phyloP scores from a whole-genome alignment of 805 yeast genomes.

The Yamadazyma kitorensis region DNA sequence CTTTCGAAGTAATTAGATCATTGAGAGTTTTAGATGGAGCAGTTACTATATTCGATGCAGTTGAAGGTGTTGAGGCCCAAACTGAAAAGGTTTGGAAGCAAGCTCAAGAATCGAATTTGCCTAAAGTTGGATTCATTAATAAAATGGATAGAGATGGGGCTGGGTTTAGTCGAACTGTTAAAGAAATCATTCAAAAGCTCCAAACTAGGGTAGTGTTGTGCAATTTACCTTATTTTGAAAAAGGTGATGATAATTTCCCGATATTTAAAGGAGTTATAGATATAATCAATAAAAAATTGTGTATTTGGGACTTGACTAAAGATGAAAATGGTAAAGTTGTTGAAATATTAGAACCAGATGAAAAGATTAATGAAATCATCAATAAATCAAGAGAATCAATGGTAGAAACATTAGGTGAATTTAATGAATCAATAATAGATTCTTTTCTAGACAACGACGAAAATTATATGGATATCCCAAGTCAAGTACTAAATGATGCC shows the following conservation, averaged over 20 bases:
- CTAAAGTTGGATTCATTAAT: slow-evolving; percentile 77
- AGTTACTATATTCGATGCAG: slow-evolving; percentile 88
- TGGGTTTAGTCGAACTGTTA: slow-evolving; percentile 86
- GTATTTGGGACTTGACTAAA: slow-evolving; percentile 45
- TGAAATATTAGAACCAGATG: slow-evolving; percentile 42
- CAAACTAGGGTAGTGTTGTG: slow-evolving; percentile 70
- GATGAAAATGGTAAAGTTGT: slow-evolving; percentile 52
- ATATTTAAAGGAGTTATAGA: slow-evolving; percentile 74
- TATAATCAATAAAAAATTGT: slow-evolving; percentile 58
- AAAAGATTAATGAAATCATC: slow-evolving; percentile 47
- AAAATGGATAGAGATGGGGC: slow-evolving; percentile 98
- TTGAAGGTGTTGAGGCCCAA: slow-evolving; percentile 98
- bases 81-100: slow-evolving; percentile 97
- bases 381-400: slow-evolving; percentile 64
- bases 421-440: slow-evolving; percentile 75
- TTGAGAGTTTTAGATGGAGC: slow-evolving; percentile 92
- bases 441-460: slow-evolving; percentile 69
- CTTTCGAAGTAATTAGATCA: slow-evolving; percentile 89
- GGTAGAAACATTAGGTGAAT: slow-evolving; percentile 80
- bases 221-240: slow-evolving; percentile 71
- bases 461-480: slow-evolving; percentile 65
- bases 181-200: slow-evolving; percentile 73
- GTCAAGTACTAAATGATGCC: slow-evolving; percentile 51
- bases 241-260: slow-evolving; percentile 26
- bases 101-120: slow-evolving; percentile 64